Base-by-base conservation (phyloP, 1,284 basidiomycete genomes). In the Lentinus polychrous region DNA sequence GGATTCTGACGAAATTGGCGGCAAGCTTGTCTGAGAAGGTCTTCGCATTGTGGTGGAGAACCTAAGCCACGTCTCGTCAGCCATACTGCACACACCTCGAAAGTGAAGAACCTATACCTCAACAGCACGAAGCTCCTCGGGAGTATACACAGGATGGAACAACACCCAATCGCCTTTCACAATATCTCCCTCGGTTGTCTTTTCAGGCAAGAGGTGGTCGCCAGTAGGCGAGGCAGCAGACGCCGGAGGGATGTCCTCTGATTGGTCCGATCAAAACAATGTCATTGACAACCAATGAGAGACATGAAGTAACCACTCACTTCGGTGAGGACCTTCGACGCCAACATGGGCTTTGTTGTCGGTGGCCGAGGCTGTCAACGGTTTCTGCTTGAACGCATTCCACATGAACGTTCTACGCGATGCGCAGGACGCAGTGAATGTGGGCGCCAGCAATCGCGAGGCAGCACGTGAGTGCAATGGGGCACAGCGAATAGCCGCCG, bases 81-180 rank as follows among this genome's bases (percentile, higher is more conserved):
- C 24, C 35, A 15, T 14, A 37, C 35, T 10, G 5, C 5, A 37
- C 18, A 14, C 35, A 14, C 14, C 5, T 4, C 7, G 8, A 3
- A 12, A 8, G 22, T 20, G 39, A 7, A 7, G 7, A 14, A 48
- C 66, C n/a, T n/a, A 36, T 57, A 85, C 86, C 64, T 86, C 71
- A 38, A 93, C 86, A 8, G 83, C 73, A 52, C 81, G 85, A 53
- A 96, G 69, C 64, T 97, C 94, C 40, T 86, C 82, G 14, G 69
- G 63, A 4, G 81, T 74, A 61, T 92, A 91, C 0, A 91, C 89
- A 0, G 88, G 88, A 59, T 91, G 87, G 60, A 90, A 88, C 0
- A 91, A 67, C 8, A 91, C 84, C 85, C 87, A 91, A 59, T 88
- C 86, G 1, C 86, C 86, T 24, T 72, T 76, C 45, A 86, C 49